Percentiles rank a stretch among this genome's conserved stretches.
Evolutionary conservation across 1,284 basidiomycete genomes (phyloP).

Genomic region (Papiliotrema flavescens): DNA sequence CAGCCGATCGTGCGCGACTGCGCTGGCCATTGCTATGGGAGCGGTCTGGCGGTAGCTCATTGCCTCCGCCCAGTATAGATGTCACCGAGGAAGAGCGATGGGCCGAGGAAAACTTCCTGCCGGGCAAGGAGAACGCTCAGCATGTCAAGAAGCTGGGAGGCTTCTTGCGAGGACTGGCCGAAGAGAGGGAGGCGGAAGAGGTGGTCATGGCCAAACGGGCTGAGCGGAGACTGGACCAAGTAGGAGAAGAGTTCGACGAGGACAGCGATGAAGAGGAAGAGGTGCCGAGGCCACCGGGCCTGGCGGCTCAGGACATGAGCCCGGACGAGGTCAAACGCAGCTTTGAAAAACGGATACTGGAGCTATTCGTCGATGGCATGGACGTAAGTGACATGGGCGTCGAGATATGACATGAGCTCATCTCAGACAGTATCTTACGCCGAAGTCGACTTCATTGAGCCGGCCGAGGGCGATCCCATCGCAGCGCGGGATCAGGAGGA

Average conservation of each 20-base stretch:
- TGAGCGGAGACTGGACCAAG: conserved; percentile 32
- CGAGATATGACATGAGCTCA: neutral
- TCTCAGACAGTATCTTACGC: conserved; percentile 42
- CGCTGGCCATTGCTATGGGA: conserved; percentile 48
- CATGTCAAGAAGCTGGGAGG: conserved; percentile 44
- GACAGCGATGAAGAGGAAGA: conserved; percentile 35
- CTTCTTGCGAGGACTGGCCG: conserved; percentile 41
- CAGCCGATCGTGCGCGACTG: conserved; percentile 28
- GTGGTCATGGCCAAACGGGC: conserved; percentile 29
- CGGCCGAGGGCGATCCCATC: conserved; percentile 33
- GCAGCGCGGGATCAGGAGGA: conserved; percentile 38
- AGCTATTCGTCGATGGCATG: conserved; percentile 46
- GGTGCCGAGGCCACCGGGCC: neutral
- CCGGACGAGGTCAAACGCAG: conserved; percentile 29
- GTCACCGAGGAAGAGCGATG: conserved; percentile 32
- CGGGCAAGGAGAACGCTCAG: conserved; percentile 16
- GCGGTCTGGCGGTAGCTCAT: conserved; percentile 35
- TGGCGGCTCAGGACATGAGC: conserved; percentile 14
- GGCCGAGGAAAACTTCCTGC: conserved; percentile 32
- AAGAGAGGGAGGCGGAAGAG: conserved; percentile 40
- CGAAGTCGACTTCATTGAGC: conserved; percentile 41
- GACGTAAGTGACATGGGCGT: conserved; percentile 35
- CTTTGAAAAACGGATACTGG: conserved; percentile 42
- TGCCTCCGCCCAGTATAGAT: conserved; percentile 5
- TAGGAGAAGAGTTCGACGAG: conserved; percentile 43